Percentiles rank a stretch among this genome's conserved stretches.
Evolutionary conservation across 1,139 yeast genomes (phyloP).

Genomic region (Blastobotrys malaysiensis): DNA sequence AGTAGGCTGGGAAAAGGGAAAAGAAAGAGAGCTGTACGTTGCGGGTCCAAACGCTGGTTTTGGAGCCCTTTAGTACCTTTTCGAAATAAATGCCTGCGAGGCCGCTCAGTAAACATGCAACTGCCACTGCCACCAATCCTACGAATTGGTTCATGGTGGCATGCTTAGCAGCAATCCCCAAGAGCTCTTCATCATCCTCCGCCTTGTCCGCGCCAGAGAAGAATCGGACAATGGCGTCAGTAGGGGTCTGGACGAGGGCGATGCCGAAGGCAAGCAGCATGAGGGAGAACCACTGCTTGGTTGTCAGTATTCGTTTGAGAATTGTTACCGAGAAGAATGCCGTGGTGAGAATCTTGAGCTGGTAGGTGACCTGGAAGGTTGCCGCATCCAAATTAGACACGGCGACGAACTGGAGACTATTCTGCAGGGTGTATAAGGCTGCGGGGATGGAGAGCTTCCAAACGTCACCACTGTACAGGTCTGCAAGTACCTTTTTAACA

Average conservation of each 20-base stretch:
- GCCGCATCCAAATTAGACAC: constrained; percentile 41
- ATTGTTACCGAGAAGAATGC: constrained; percentile 41
- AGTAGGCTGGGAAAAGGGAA: constrained; percentile 38
- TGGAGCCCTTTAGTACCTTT: constrained; percentile 37
- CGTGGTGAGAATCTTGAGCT: constrained; percentile 39
- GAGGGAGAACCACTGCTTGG: constrained; percentile 36
- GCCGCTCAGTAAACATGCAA: constrained; percentile 38
- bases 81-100: constrained; percentile 42
- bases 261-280: constrained; percentile 37
- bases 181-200: too few relatives aligned
- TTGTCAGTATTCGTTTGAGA: constrained; percentile 31
- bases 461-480: constrained; percentile 35
- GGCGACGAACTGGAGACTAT: constrained; percentile 39
- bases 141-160: constrained; percentile 25
- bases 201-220: not conserved
- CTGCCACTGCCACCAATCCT: constrained; percentile 36
- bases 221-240: constrained; percentile 22
- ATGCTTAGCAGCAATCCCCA: not conserved
- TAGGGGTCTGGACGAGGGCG: constrained; percentile 39
- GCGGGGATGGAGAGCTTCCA: constrained; percentile 41
- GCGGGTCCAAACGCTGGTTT: constrained; percentile 37
- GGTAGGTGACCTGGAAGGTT: constrained; percentile 41
- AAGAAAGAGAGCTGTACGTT: constrained; percentile 38
- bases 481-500: constrained; percentile 20
- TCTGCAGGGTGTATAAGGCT: constrained; percentile 38